A percentile compares a stretch with the other conserved stretches of the same genome.
Evolutionary conservation across 2,329 filamentous ascomycete genomes (phyloP).

Genomic region (Tolypocladium paradoxum): DNA sequence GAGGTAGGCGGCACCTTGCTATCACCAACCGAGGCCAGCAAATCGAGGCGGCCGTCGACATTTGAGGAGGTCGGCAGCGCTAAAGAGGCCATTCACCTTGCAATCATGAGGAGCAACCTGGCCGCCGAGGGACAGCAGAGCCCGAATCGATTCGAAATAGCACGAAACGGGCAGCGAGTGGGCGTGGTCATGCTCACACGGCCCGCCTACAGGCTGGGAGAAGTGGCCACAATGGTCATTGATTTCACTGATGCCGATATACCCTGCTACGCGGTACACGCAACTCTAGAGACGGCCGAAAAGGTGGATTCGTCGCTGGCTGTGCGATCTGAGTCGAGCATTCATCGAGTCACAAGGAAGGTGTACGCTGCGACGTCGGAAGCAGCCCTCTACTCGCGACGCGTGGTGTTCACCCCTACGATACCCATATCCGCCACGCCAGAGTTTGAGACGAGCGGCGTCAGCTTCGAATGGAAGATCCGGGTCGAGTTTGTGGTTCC

Average conservation of each 20-base stretch:
- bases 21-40: conserved; percentile 55
- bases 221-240: conserved; percentile 72
- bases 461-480: conserved; percentile 81
- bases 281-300: conserved; percentile 78
- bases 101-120: conserved; percentile 74
- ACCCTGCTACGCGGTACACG: conserved; percentile 75
- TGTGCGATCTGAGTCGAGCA: conserved; percentile 72
- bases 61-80: conserved; percentile 49
- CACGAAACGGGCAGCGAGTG: conserved; percentile 82
- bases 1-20: conserved; percentile 50
- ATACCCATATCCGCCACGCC: conserved; percentile 79
- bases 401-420: conserved; percentile 70
- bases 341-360: conserved; percentile 76
- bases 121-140: conserved; percentile 60
- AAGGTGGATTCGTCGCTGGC: conserved; percentile 71
- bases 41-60: conserved; percentile 43
- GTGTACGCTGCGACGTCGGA: conserved; percentile 70
- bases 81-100: conserved; percentile 82
- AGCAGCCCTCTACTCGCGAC: conserved; percentile 68
- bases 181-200: conserved; percentile 82
- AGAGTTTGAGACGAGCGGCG: conserved; percentile 82
- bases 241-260: conserved; percentile 73
- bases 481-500: conserved; percentile 88
- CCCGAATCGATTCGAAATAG: conserved; percentile 91
- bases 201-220: conserved; percentile 80